These are phyloP conservation scores for Phellopilus nigrolimitatus DNA, from an alignment of 1,284 basidiomycete genomes.

Conservation along the genomic window DNA sequence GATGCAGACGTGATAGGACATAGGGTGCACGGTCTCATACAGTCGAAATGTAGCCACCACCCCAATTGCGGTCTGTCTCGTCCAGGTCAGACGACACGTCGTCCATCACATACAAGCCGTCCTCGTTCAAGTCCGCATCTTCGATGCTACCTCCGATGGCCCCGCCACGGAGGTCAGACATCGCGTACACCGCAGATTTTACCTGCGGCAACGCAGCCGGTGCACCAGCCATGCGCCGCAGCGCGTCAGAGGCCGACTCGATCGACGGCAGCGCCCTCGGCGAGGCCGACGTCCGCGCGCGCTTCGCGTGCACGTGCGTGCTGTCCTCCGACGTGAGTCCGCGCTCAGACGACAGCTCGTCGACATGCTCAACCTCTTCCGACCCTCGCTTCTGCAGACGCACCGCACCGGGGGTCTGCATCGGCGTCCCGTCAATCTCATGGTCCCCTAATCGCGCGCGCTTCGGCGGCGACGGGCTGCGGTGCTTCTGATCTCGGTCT, in stretches of 20 bases:
- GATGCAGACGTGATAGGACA: no score
- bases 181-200: not conserved
- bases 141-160: not conserved
- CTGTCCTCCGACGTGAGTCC: not conserved
- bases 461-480: constrained; percentile 3
- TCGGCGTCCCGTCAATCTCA: not conserved
- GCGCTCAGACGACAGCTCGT: constrained; percentile 18
- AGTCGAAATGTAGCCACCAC: no score
- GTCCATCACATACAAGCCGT: not conserved
- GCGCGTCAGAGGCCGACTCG: not conserved
- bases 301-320: not conserved
- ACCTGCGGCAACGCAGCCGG: not conserved
- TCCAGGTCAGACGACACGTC: not conserved
- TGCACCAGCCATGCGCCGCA: no score
- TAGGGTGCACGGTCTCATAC: no score
- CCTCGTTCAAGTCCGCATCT: not conserved
- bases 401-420: constrained; percentile 19
- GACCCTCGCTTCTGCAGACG: constrained; percentile 30
- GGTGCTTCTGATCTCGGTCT: not conserved
- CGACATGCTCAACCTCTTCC: constrained; percentile 26
- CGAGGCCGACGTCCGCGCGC: not conserved
- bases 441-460: not conserved
- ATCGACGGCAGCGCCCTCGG: not conserved
- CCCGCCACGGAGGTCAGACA: not conserved
- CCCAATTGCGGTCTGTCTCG: no score